Evolutionary conservation across 495 filamentous ascomycete genomes (phyloP).

Genomic region (Aspergillus biplanus): DNA sequence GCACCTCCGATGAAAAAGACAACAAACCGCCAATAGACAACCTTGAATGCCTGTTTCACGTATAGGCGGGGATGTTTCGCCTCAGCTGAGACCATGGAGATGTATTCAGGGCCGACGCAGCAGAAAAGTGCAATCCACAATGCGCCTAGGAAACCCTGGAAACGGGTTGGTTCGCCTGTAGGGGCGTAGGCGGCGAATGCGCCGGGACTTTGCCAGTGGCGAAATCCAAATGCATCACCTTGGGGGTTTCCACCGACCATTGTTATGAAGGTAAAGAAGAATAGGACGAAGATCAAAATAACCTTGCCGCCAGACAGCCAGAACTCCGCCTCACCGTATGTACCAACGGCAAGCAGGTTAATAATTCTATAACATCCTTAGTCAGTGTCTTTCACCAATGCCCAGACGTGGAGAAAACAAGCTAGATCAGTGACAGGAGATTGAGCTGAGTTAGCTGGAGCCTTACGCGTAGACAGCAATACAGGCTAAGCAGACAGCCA

Average conservation of each 20-base stretch:
- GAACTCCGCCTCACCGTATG: slow-evolving; percentile 70
- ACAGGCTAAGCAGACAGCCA: slow-evolving; percentile 56
- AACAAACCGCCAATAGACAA: slow-evolving; percentile 70
- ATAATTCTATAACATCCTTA: not conserved
- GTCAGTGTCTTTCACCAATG: not conserved
- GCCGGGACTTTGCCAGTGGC: slow-evolving; percentile 48
- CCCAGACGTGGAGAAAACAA: too few relatives aligned
- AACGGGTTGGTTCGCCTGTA: slow-evolving; percentile 65
- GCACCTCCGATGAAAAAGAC: slow-evolving; percentile 74
- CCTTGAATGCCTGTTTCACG: slow-evolving; percentile 64
- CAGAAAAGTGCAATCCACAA: slow-evolving; percentile 51
- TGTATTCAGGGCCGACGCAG: slow-evolving; percentile 70
- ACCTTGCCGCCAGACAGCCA: slow-evolving; percentile 72
- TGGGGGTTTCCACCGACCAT: slow-evolving; percentile 77
- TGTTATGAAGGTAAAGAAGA: slow-evolving; percentile 42
- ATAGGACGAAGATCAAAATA: slow-evolving; percentile 67
- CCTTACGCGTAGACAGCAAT: slow-evolving; percentile 45
- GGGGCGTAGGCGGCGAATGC: slow-evolving; percentile 54
- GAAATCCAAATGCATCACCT: slow-evolving; percentile 71
- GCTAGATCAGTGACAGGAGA: not conserved
- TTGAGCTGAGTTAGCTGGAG: slow-evolving; percentile 2
- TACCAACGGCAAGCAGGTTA: slow-evolving; percentile 55
- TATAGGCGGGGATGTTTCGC: slow-evolving; percentile 65
- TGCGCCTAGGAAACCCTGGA: slow-evolving; percentile 70
- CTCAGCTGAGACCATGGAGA: slow-evolving; percentile 79